Percentiles rank a stretch among this genome's conserved stretches.
Conservation (phyloP, 257 asterid species). For the Solanum habrochaites region DNA sequence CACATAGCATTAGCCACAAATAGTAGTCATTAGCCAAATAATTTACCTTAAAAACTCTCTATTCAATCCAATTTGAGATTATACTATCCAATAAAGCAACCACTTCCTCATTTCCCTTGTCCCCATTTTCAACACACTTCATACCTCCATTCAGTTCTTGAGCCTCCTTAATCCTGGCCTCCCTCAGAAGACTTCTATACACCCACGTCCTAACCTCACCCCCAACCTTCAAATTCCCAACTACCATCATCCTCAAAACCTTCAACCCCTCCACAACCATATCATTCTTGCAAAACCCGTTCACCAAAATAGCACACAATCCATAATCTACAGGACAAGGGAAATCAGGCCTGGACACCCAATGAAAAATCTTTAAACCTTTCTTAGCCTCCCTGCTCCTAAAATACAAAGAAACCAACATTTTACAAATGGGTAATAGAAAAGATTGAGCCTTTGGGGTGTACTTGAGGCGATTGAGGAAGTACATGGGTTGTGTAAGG, state of each 20-base stretch:
- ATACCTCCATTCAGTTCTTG: conserved; percentile 28
- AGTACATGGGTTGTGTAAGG: conserved; percentile 41
- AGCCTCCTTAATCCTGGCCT: conserved; percentile 54
- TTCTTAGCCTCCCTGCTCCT: conserved; percentile 12
- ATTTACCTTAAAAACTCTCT: not conserved
- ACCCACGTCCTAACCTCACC: conserved; percentile 17
- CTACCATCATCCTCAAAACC: conserved; percentile 38
- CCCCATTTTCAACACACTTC: conserved; percentile 2
- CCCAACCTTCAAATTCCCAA: conserved; percentile 21
- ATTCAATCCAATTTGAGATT: conserved; percentile 36
- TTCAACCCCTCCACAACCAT: conserved; percentile 35
- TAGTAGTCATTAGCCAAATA: not conserved
- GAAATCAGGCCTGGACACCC: conserved; percentile 40
- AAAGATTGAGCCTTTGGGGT: conserved; percentile 7
- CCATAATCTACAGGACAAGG: conserved; percentile 16
- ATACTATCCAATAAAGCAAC: conserved; percentile 25
- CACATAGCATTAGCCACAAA: not conserved
- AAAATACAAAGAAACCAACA: conserved; percentile 24
- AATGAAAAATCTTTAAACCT: conserved; percentile 39
- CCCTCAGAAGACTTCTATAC: conserved; percentile 41
- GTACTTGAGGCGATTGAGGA: conserved; percentile 43
- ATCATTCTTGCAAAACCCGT: conserved; percentile 30
- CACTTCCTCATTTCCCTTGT: conserved; percentile 19
- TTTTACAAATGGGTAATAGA: conserved; percentile 16
- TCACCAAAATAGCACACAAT: conserved; percentile 20